These are phyloP conservation scores for Plasmodium gaboni DNA, from an alignment of 169 alveolate genomes.

Conservation along the genomic window DNA sequence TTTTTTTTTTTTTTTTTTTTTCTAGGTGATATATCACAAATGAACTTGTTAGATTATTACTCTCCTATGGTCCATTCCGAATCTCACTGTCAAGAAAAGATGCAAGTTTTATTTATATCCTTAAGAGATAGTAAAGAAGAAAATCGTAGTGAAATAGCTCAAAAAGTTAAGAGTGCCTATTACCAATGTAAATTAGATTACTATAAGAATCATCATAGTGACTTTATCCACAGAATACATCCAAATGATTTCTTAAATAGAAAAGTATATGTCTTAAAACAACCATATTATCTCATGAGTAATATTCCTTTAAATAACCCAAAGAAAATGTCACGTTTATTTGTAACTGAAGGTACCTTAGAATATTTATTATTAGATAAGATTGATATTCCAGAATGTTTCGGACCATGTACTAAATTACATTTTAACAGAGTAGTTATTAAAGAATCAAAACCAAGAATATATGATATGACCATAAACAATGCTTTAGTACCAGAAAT, in stretches of 20 bases:
- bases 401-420: slow-evolving; percentile 29
- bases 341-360: slow-evolving; percentile 32
- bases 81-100: slow-evolving; percentile 26
- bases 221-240: slow-evolving; percentile 27
- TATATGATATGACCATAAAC: not conserved
- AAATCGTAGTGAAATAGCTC: slow-evolving; percentile 42
- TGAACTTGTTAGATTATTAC: slow-evolving; percentile 30
- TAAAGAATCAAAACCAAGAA: not conserved
- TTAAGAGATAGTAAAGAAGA: slow-evolving; percentile 29
- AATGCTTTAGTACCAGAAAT: slow-evolving; percentile 27
- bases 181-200: slow-evolving; percentile 46
- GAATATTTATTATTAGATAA: slow-evolving; percentile 39
- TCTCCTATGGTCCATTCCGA: slow-evolving; percentile 56
- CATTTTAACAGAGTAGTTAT: slow-evolving; percentile 33
- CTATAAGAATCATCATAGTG: slow-evolving; percentile 29
- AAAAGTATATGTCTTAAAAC: slow-evolving; percentile 39
- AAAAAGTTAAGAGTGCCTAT: slow-evolving; percentile 24
- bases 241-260: slow-evolving; percentile 20
- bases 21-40: slow-evolving; percentile 19
- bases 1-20: not conserved
- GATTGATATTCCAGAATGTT: slow-evolving; percentile 44
- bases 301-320: slow-evolving; percentile 11
- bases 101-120: slow-evolving; percentile 19
- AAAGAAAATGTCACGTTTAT: slow-evolving; percentile 12
- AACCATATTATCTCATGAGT: slow-evolving; percentile 49